Evolutionary conservation across 2,329 filamentous ascomycete species (phyloP).

Genomic region (Botryotinia calthae): DNA sequence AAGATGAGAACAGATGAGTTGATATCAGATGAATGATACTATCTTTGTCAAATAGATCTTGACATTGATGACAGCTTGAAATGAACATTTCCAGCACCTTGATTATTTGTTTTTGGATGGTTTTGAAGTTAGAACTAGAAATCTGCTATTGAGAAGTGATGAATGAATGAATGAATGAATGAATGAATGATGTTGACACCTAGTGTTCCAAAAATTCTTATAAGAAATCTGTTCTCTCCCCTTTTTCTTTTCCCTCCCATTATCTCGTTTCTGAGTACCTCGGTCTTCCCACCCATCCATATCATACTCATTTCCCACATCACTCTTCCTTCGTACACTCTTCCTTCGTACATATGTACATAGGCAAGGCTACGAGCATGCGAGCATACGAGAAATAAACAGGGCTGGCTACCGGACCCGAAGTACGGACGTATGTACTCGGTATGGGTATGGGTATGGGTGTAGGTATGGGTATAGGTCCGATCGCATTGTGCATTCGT

Average conservation of each 20-base stretch:
- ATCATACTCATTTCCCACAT: no score
- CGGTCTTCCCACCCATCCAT: no score
- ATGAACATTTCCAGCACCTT: neutral
- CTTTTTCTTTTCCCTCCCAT: no score
- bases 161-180: neutral
- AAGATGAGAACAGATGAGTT: conserved; percentile 9
- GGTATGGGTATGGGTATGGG: no score
- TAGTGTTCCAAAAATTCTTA: no score
- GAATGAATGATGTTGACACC: no score
- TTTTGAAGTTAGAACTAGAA: neutral
- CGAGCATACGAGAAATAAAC: neutral
- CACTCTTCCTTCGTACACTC: no score
- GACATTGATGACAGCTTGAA: neutral
- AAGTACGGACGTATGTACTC: no score
- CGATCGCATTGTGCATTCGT: neutral
- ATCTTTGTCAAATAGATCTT: conserved; percentile 1
- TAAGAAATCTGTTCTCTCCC: no score
- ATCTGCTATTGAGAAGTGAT: neutral
- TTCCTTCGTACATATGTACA: no score
- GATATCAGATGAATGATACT: neutral
- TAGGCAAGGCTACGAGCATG: neutral
- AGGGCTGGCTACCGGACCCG: neutral
- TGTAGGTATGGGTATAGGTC: no score
- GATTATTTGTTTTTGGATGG: neutral
- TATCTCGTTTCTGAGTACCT: no score